phyloP scores from a whole-genome alignment of 192 early-diverging fungal genomes.

The Backusella sp. region DNA sequence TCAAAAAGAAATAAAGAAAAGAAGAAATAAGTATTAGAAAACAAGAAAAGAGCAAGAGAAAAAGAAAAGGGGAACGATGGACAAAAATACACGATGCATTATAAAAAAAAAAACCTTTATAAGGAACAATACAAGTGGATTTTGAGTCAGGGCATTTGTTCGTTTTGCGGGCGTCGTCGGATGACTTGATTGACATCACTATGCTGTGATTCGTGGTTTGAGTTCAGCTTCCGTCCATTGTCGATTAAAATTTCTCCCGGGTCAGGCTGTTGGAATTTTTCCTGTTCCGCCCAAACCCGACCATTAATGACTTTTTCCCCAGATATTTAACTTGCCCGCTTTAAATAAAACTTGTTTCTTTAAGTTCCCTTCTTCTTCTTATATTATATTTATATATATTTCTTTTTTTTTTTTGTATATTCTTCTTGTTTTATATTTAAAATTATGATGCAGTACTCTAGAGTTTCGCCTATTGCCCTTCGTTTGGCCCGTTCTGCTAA shows the following conservation, averaged over 20 bases:
- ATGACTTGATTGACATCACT: neutral
- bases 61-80: neutral
- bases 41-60: neutral
- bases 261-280: neutral
- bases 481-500: slow-evolving; percentile 5
- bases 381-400: slow-evolving; percentile 1
- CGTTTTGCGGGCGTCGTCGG: neutral
- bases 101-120: neutral
- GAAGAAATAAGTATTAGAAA: neutral
- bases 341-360: neutral
- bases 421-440: neutral
- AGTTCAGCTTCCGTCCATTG: neutral
- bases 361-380: neutral
- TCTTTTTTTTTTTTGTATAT: neutral
- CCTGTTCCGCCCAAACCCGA: slow-evolving; percentile 10
- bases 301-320: slow-evolving; percentile 13
- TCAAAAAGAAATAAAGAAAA: neutral
- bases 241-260: slow-evolving; percentile 7
- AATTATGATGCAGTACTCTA: slow-evolving; percentile 17
- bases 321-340: slow-evolving; percentile 1
- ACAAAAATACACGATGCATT: neutral
- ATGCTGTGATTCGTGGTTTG: neutral
- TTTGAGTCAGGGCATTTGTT: neutral
- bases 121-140: neutral
- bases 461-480: slow-evolving; percentile 9